Conservation (phyloP, 495 filamentous ascomycete genomes). For the Penicillium crystallinum region DNA sequence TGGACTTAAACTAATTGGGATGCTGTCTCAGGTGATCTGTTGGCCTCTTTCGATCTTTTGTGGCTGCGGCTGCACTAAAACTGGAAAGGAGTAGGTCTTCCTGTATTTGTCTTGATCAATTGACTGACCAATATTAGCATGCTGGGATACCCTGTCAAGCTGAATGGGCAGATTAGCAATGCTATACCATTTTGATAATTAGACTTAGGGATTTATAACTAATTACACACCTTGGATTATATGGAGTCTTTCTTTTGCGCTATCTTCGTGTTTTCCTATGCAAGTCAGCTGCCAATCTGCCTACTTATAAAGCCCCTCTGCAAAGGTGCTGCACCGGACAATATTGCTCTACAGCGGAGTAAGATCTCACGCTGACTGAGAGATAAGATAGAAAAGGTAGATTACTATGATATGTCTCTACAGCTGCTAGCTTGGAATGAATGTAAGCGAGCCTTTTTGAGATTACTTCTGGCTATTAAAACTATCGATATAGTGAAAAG, state of each 20-base stretch:
- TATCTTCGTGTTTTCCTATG: not conserved
- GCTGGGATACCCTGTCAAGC: constrained; percentile 50
- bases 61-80: constrained; percentile 53
- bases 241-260: not conserved
- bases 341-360: too few relatives aligned
- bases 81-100: constrained; percentile 49
- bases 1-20: not conserved
- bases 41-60: constrained; percentile 57
- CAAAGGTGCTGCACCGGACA: too few relatives aligned
- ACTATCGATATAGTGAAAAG: not conserved
- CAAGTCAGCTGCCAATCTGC: too few relatives aligned
- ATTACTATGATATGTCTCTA: too few relatives aligned
- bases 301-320: too few relatives aligned
- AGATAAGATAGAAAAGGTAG: too few relatives aligned
- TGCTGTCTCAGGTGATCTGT: constrained; percentile 43
- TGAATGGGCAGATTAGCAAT: constrained; percentile 49
- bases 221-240: too few relatives aligned
- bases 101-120: not conserved
- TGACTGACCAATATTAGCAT: constrained; percentile 35
- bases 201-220: not conserved
- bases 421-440: not conserved
- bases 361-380: too few relatives aligned
- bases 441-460: not conserved
- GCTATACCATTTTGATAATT: constrained; percentile 47
- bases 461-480: not conserved